Percentiles rank a stretch among this genome's conserved stretches.
phyloP scores from a whole-genome alignment of 768 basidiomycete species.

The Pleurotus sapidus region DNA sequence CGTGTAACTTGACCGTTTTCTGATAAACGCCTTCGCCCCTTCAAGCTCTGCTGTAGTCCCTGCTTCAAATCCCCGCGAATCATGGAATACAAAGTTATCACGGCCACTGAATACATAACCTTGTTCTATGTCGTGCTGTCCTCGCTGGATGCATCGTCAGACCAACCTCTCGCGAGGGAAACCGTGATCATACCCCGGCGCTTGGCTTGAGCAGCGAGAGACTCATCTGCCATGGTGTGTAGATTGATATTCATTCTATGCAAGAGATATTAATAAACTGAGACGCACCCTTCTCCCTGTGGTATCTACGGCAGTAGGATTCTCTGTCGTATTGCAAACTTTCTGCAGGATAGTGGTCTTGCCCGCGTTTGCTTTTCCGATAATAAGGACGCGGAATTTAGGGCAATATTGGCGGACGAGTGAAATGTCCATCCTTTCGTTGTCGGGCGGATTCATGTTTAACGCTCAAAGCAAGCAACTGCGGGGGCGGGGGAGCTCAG shows the following conservation, averaged over 20 bases:
- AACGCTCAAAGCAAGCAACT: too few relatives aligned
- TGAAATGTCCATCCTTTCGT: neutral
- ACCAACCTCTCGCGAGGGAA: neutral
- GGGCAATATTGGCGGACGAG: neutral
- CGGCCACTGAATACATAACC: conserved; percentile 28
- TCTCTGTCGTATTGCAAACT: conserved; percentile 31
- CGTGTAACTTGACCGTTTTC: conserved; percentile 14
- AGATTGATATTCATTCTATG: neutral
- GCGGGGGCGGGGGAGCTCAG: too few relatives aligned
- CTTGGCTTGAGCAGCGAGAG: conserved; percentile 13
- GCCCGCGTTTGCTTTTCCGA: conserved; percentile 38
- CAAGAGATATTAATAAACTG: neutral
- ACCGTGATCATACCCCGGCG: conserved; percentile 4
- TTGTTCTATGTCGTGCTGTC: conserved; percentile 28
- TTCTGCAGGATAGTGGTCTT: conserved; percentile 38
- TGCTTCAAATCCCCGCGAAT: conserved; percentile 38
- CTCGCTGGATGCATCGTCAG: conserved; percentile 20
- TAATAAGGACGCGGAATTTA: conserved; percentile 34
- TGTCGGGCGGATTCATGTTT: too few relatives aligned
- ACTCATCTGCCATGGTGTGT: neutral
- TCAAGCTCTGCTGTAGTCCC: conserved; percentile 20
- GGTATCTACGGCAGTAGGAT: conserved; percentile 23
- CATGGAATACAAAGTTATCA: conserved; percentile 35
- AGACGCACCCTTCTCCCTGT: conserved; percentile 17
- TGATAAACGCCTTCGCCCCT: conserved; percentile 27